phyloP scores from a whole-genome alignment of 768 basidiomycete genomes.

The Phylloporus scabripes region DNA sequence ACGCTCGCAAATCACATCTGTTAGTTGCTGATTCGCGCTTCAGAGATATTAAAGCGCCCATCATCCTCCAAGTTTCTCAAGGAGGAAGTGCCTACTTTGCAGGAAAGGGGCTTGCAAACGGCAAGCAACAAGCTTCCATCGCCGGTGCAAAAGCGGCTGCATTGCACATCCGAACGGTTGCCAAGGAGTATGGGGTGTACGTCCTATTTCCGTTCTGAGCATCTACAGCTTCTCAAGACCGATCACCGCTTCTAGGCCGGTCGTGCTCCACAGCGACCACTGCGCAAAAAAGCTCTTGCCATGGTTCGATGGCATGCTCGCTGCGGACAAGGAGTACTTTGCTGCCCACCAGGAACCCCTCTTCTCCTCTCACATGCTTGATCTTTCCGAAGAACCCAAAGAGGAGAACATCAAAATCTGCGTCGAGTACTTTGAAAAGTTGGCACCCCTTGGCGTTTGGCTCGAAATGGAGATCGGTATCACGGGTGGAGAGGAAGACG shows the following conservation, averaged over 20 bases:
- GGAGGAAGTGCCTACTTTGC: conserved; percentile 95
- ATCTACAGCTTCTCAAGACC: background rate
- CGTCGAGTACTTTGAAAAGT: conserved; percentile 90
- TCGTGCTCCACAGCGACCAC: conserved; percentile 97
- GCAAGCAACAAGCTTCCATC: conserved; percentile 92
- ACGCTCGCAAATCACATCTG: background rate
- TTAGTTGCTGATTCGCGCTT: conserved; percentile 8
- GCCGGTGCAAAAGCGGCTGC: conserved; percentile 91
- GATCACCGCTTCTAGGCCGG: conserved; percentile 55
- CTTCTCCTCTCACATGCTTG: conserved; percentile 98
- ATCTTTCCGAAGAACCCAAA: conserved; percentile 88
- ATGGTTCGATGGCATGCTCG: conserved; percentile 99
- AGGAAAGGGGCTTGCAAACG: conserved; percentile 93
- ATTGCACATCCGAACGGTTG: conserved; percentile 81
- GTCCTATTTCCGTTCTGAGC: conserved; percentile 29
- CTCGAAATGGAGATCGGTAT: conserved; percentile 99
- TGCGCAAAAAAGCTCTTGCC: conserved; percentile 97
- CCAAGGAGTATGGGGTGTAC: conserved; percentile 89
- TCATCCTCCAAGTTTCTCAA: conserved; percentile 97
- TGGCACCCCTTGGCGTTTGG: conserved; percentile 90
- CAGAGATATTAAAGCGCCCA: conserved; percentile 93
- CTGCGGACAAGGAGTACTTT: conserved; percentile 90
- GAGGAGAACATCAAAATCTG: conserved; percentile 94
- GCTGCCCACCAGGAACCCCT: conserved; percentile 82
- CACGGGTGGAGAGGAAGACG: conserved; percentile 99